Base-by-base conservation (phyloP, 495 filamentous ascomycete genomes). In the Apodospora peruviana region DNA sequence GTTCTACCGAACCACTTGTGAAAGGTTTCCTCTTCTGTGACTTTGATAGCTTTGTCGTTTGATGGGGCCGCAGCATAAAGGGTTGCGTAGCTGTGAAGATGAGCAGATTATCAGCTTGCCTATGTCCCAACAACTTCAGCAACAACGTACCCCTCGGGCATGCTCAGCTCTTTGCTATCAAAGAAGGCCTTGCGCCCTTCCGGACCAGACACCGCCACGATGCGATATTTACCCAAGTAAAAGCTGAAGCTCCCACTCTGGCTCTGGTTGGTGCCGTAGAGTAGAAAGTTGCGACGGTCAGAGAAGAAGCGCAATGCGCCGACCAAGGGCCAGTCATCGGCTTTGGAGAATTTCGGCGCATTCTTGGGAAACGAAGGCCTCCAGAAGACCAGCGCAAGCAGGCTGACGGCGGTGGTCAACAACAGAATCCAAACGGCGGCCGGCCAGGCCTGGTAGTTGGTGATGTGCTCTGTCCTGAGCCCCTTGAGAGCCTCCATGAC, bases 231-330 rank as follows among this genome's bases (percentile, higher is more conserved):
- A 11, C 75, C 75, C n/a, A 70, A 56, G 57, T 66, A 71, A 58
- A 76, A 77, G 54, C 65, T 73, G 56, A 75, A 76, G 52, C 70
- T 68, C 22, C 73, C 72, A 10, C 18, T 18, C 2, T 21, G 5
- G 18, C 32, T 37, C 11, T n/a, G 55, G 56, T 54, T 57, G 56
- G 24, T 39, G 34, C 42, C 53, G 2, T 48, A 45, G 18, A 25
- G 19, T n/a, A 43, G 17, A 48, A 57, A 62, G 29, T 52, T 47
- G 20, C 45, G 48, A 22, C 59, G 50, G 22, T 58, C 53, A 3
- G 52, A 55, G 39, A 47, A 56, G 43, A 57, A 62, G 1, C 52
- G 51, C 17, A 57, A 27, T 22, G 57, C 37, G 18, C 59, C 57
- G 7, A 62, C 0, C 19, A 59, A 40, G 0, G 59, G 56, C 51